Evolutionary conservation across 495 filamentous ascomycete species (phyloP).

Genomic region (Neurospora pannonica): DNA sequence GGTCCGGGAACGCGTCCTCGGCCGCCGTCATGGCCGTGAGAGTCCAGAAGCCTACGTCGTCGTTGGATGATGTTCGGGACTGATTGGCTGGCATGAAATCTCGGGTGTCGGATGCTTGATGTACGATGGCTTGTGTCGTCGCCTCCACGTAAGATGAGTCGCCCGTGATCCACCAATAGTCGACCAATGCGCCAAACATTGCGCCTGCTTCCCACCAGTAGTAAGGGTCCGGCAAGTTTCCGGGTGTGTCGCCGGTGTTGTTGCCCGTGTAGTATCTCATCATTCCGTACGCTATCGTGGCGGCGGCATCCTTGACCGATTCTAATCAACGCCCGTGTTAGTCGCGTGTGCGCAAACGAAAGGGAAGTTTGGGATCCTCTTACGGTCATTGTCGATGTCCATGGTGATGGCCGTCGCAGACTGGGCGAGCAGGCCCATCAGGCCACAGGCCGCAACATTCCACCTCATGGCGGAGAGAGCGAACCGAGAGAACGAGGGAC

Average conservation of each 20-base stretch:
- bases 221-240: slow-evolving; percentile 66
- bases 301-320: slow-evolving; percentile 34
- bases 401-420: slow-evolving; percentile 19
- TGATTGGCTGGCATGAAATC: slow-evolving; percentile 81
- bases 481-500: background rate
- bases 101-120: slow-evolving; percentile 56
- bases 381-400: slow-evolving; percentile 18
- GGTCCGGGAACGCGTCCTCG: slow-evolving; percentile 65
- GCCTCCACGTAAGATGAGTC: slow-evolving; percentile 65
- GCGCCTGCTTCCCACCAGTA: slow-evolving; percentile 75
- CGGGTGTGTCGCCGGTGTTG: slow-evolving; percentile 57
- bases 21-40: slow-evolving; percentile 75
- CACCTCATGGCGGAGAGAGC: slow-evolving; percentile 16
- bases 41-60: slow-evolving; percentile 83
- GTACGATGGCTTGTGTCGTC: slow-evolving; percentile 56
- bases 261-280: slow-evolving; percentile 60
- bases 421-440: slow-evolving; percentile 14
- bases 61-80: slow-evolving; percentile 66
- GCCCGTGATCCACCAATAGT: slow-evolving; percentile 78
- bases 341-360: background rate
- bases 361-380: background rate
- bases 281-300: slow-evolving; percentile 37
- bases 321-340: slow-evolving; percentile 13
- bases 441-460: slow-evolving; percentile 5
- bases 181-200: slow-evolving; percentile 65